Conservation (phyloP, 2,329 filamentous ascomycete species). For the Lachnellula occidentalis region DNA sequence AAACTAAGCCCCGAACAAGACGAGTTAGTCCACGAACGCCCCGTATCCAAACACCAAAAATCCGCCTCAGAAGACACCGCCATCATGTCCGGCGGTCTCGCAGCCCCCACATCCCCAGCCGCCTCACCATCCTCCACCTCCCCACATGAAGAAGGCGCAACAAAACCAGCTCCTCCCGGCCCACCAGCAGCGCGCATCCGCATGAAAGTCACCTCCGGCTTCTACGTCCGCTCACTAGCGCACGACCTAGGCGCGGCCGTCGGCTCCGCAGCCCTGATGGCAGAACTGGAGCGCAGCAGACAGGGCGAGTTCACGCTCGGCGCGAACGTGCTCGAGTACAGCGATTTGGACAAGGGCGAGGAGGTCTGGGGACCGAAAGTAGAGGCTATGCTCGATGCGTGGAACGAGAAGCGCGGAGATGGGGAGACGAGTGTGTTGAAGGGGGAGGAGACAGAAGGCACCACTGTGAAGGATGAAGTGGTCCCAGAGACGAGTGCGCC, state of each 20-base stretch:
- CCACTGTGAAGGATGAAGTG: too few species aligned
- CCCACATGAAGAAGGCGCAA: conserved; percentile 16
- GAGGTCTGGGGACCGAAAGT: conserved; percentile 78
- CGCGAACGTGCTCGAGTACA: conserved; percentile 71
- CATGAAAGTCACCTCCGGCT: conserved; percentile 91
- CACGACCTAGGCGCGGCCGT: conserved; percentile 85
- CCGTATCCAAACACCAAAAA: conserved; percentile 23
- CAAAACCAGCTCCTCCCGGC: conserved; percentile 35
- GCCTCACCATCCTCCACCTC: not conserved
- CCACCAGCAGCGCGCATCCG: conserved; percentile 76
- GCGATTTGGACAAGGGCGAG: conserved; percentile 70
- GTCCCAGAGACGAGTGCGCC: not conserved
- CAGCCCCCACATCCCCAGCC: conserved; percentile 12
- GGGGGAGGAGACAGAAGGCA: not conserved
- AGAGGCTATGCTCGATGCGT: conserved; percentile 43
- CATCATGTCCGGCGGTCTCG: conserved; percentile 30
- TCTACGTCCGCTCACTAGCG: conserved; percentile 91
- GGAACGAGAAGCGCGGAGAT: conserved; percentile 17
- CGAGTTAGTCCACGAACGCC: conserved; percentile 26
- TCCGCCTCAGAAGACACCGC: conserved; percentile 1
- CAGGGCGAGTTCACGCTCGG: conserved; percentile 77
- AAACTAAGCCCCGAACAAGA: conserved; percentile 29
- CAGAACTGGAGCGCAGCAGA: conserved; percentile 70
- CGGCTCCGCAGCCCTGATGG: conserved; percentile 79
- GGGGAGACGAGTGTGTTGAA: not conserved